Evolutionary conservation across 495 filamentous ascomycete species (phyloP).

Genomic region (Lophiostoma macrostomum): DNA sequence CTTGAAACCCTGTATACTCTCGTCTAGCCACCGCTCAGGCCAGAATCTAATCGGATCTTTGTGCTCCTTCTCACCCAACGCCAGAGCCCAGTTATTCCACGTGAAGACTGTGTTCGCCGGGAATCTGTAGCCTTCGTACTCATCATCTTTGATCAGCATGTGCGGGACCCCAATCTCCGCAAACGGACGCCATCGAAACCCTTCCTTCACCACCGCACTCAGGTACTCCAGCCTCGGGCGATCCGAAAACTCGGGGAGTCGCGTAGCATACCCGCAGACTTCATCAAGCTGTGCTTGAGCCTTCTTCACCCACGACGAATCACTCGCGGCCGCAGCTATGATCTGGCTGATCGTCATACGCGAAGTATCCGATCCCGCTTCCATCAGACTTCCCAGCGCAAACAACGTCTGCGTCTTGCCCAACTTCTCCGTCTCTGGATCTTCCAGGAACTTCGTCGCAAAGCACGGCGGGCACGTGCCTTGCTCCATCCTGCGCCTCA

Average conservation of each 20-base stretch:
- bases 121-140: slow-evolving; percentile 16
- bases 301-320: slow-evolving; percentile 2
- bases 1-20: background rate
- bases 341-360: slow-evolving; percentile 13
- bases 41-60: slow-evolving; percentile 6
- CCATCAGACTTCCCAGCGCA: slow-evolving; percentile 15
- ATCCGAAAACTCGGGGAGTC: slow-evolving; percentile 10
- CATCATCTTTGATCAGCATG: slow-evolving; percentile 16
- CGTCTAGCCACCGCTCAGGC: slow-evolving; percentile 14
- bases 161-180: slow-evolving; percentile 17
- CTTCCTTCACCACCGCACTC: slow-evolving; percentile 13
- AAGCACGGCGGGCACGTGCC: slow-evolving; percentile 19
- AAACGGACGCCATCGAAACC: slow-evolving; percentile 20
- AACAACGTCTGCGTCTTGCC: slow-evolving; percentile 14
- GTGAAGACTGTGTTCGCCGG: slow-evolving; percentile 10
- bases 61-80: slow-evolving; percentile 10
- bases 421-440: slow-evolving; percentile 9
- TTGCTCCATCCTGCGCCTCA: slow-evolving; percentile 5
- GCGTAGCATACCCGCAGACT: background rate
- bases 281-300: slow-evolving; percentile 11
- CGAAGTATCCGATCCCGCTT: slow-evolving; percentile 22
- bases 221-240: slow-evolving; percentile 5
- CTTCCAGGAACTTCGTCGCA: slow-evolving; percentile 10
- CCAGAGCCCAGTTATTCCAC: slow-evolving; percentile 20
- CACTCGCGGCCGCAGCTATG: slow-evolving; percentile 13